These are phyloP conservation scores for Haplosporangium sp. DNA, from an alignment of 371 early-diverging fungal genomes.

Conservation along the genomic window DNA sequence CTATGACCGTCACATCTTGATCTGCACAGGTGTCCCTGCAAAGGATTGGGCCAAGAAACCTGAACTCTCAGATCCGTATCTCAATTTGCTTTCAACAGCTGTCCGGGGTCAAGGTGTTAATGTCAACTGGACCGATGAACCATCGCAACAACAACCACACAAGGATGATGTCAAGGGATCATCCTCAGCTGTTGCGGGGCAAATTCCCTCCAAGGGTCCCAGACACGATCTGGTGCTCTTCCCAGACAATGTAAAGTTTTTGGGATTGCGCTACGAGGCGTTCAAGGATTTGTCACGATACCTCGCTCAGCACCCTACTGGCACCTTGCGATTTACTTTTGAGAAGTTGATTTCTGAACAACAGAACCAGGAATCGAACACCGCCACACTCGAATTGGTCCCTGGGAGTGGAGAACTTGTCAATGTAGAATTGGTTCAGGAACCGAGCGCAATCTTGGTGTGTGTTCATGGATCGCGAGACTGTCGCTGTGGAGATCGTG, in stretches of 20 bases:
- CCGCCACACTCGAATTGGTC: conserved; percentile 19
- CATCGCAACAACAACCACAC: conserved; percentile 3
- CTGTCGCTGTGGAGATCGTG: conserved; percentile 49
- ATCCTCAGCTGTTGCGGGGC: not conserved
- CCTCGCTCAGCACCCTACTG: conserved; percentile 33
- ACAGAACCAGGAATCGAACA: not conserved
- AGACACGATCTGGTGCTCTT: conserved; percentile 46
- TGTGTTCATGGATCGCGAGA: conserved; percentile 50
- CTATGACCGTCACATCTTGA: conserved; percentile 44
- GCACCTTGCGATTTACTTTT: conserved; percentile 23
- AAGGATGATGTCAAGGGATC: not conserved
- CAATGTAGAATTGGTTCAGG: conserved; percentile 22
- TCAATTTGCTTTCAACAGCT: conserved; percentile 31
- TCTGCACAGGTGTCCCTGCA: conserved; percentile 37
- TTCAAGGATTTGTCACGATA: conserved; percentile 39
- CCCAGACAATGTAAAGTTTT: conserved; percentile 47
- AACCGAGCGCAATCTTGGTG: conserved; percentile 47
- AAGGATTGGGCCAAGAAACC: conserved; percentile 47
- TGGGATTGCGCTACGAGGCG: conserved; percentile 30
- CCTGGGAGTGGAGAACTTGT: conserved; percentile 41
- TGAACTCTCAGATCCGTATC: conserved; percentile 45
- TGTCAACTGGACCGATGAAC: conserved; percentile 33
- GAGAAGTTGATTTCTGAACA: conserved; percentile 12
- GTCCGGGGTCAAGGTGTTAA: conserved; percentile 51
- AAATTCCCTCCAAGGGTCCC: conserved; percentile 28